Evolutionary conservation across 2,329 filamentous ascomycete species (phyloP).

Genomic region (Aspergillus sp.): DNA sequence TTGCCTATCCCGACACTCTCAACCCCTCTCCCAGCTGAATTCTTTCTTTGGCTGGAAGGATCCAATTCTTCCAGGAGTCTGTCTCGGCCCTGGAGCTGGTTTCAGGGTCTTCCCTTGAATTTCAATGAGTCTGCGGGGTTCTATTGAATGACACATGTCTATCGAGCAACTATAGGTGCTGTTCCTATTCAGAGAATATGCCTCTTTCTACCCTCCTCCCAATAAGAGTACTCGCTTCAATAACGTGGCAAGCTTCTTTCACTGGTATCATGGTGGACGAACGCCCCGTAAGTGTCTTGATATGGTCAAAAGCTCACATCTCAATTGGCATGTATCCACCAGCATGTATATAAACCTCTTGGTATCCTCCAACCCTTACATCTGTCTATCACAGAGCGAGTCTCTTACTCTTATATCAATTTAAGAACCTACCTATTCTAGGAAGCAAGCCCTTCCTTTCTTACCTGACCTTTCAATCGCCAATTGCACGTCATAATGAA

Average conservation of each 20-base stretch:
- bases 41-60: background rate
- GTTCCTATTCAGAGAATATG: conserved; percentile 5
- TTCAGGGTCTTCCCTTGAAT: background rate
- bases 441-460: background rate
- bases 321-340: background rate
- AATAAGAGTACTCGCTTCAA: conserved; percentile 8
- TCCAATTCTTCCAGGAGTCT: background rate
- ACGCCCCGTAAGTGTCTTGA: background rate
- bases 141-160: background rate
- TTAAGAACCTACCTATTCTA: background rate
- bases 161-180: background rate
- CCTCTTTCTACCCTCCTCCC: background rate
- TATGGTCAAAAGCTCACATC: background rate
- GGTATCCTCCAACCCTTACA: background rate
- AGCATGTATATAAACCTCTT: background rate
- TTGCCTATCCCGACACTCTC: background rate
- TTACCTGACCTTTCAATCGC: conserved; percentile 3
- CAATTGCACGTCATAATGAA: conserved; percentile 45
- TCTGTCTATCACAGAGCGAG: background rate
- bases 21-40: background rate
- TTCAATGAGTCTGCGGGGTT: background rate
- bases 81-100: background rate
- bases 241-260: conserved; percentile 6
- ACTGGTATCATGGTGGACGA: background rate
- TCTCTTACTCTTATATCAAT: background rate